Base-by-base conservation (phyloP, 257 asterid species). In the Fraxinus quadrangulata region DNA sequence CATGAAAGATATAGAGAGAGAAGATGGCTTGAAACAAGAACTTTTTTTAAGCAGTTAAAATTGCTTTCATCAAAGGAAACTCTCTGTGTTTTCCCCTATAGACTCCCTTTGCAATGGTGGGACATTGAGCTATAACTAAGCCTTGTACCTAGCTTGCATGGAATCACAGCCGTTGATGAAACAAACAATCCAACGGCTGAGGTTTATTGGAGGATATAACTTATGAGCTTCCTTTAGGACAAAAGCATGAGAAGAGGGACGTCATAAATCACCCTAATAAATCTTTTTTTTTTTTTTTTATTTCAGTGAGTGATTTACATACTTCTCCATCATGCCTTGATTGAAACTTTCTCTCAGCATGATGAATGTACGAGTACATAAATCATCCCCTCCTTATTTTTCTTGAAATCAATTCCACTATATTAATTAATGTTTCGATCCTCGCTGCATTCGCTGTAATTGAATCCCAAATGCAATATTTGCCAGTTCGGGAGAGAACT, bases 121-220 rank as follows among this genome's bases (percentile, higher is more conserved):
- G 67, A 63, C 69, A 76, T 30, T 42, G 78, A 71, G 87, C 76
- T 51, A 82, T 74, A 70, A 56, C 28, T 33, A 63, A 14, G 70
- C 79, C 72, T 81, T 83, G 80, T 80, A 85, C 28, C 66, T 26
- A 77, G 81, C n/a, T 28, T 86, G 85, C 84, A 84, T 79, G 89
- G 66, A 77, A 56, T 75, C 10, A 1, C 82, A 73, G 26, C 91
- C 90, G 82, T 88, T 79, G 85, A 88, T 85, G 10, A n/a, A 6
- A n/a, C 42, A 24, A 14, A 26, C 34, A 90, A 63, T 90, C 93
- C 83, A 84, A 88, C 71, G 95, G 95, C 68, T 75, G 49, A 78
- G 79, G 54, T 40, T 80, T 71, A 47, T 68, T 54, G 74, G 70
- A 67, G 76, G 23, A 49, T 74, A 71, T 73, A 82, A 78, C 87